phyloP scores from a whole-genome alignment of 208 protist species.

The Trichomonas gallinae region DNA sequence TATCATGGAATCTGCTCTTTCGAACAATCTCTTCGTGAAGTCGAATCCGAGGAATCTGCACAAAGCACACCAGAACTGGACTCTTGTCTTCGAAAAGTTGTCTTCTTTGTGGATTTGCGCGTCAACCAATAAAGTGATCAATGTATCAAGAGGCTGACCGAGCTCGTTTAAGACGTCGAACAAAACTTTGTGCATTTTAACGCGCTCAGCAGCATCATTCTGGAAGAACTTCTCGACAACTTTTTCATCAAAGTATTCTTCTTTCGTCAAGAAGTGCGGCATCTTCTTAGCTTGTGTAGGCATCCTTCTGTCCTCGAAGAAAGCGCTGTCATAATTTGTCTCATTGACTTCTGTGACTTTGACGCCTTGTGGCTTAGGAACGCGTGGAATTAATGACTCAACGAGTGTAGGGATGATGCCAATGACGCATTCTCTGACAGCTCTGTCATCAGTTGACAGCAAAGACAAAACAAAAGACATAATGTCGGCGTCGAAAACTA shows the following conservation, averaged over 20 bases:
- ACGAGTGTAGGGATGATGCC: background rate
- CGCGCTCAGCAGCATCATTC: background rate
- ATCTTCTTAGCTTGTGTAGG: background rate
- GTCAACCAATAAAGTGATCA: background rate
- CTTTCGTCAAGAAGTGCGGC: background rate
- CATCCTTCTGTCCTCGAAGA: background rate
- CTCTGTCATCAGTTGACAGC: background rate
- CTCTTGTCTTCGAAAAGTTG: background rate
- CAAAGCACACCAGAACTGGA: background rate
- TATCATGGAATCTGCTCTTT: background rate
- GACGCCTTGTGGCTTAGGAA: background rate
- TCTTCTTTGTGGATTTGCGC: conserved; percentile 18
- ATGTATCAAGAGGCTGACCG: background rate
- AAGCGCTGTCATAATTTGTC: background rate
- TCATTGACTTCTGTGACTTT: background rate
- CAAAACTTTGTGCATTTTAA: background rate
- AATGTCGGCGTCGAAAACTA: background rate
- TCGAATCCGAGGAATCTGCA: background rate
- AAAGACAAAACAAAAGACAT: background rate
- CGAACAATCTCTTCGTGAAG: background rate
- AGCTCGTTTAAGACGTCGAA: background rate
- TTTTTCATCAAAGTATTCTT: background rate
- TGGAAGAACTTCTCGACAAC: background rate
- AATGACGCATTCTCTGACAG: background rate
- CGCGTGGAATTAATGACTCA: background rate